A percentile compares a stretch with the other conserved stretches of the same genome.
phyloP scores from a whole-genome alignment of 2,329 filamentous ascomycete genomes.

The Nigrospora oryzae region DNA sequence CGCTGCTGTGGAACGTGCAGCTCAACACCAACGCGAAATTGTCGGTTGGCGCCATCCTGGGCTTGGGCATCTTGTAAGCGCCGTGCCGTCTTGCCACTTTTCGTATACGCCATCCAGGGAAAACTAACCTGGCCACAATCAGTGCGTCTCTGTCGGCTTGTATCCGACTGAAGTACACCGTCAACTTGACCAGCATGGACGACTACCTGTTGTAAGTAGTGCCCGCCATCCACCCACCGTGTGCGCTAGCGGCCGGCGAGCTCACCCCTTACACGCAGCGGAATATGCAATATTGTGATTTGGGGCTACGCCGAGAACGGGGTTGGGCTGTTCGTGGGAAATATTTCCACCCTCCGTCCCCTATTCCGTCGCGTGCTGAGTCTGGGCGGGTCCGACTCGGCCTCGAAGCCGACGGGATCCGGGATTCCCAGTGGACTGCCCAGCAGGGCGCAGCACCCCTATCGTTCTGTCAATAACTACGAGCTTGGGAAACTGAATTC shows the following conservation, averaged over 20 bases:
- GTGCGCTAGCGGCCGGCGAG: no score
- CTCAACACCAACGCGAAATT: constrained; percentile 10
- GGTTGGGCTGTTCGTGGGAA: constrained; percentile 8
- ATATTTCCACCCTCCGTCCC: constrained; percentile 9
- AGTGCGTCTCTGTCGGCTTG: constrained; percentile 10
- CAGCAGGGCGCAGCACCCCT: constrained; percentile 5
- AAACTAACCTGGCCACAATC: neutral
- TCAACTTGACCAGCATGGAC: constrained; percentile 7
- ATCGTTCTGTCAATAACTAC: constrained; percentile 5
- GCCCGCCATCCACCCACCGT: no score
- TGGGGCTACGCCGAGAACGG: constrained; percentile 13
- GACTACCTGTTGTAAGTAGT: constrained; percentile 8
- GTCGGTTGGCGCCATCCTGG: constrained; percentile 9
- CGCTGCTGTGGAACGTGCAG: constrained; percentile 11
- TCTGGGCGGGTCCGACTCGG: constrained; percentile 4
- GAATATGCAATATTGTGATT: constrained; percentile 10
- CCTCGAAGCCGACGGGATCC: neutral
- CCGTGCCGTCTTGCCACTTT: neutral
- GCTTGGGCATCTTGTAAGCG: constrained; percentile 9
- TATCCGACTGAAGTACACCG: constrained; percentile 11
- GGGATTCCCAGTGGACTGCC: constrained; percentile 4
- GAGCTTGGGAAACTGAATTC: constrained; percentile 1
- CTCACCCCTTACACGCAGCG: neutral
- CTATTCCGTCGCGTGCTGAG: constrained; percentile 7
- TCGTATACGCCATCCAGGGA: neutral